These are phyloP conservation scores for Leishmania arabica DNA, from an alignment of 208 protist genomes.

Conservation along the genomic window DNA sequence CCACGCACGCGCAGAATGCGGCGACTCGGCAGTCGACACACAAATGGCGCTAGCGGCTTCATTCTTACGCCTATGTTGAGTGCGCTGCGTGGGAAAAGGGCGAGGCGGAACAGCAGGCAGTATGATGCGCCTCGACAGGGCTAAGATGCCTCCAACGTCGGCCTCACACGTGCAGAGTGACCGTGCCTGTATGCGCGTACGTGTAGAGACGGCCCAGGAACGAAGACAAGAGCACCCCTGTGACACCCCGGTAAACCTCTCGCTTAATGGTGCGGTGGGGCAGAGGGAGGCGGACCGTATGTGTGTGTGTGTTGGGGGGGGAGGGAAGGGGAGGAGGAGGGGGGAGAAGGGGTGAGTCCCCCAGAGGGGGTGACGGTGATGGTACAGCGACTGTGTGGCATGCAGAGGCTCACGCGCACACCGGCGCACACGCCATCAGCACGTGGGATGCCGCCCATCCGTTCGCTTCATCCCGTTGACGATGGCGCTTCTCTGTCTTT, in stretches of 20 bases:
- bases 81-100: background rate
- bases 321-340: too few relatives aligned
- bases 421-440: background rate
- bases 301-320: too few relatives aligned
- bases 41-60: slow-evolving; percentile 17
- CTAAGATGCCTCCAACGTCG: background rate
- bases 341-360: slow-evolving; percentile 10
- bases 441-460: background rate
- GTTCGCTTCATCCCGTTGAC: background rate
- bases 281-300: background rate
- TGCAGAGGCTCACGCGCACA: background rate
- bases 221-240: background rate
- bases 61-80: slow-evolving; percentile 2
- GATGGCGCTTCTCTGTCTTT: background rate
- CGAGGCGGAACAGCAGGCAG: background rate
- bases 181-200: background rate
- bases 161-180: background rate
- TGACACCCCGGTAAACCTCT: background rate
- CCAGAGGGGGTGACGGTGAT: slow-evolving; percentile 1
- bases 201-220: background rate
- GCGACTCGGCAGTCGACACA: slow-evolving; percentile 41
- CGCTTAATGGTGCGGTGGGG: background rate
- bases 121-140: too few relatives aligned
- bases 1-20: slow-evolving; percentile 69
- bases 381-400: background rate